Conservation (phyloP, 2,329 filamentous ascomycete genomes). For the Emmonsiellopsis sp. region DNA sequence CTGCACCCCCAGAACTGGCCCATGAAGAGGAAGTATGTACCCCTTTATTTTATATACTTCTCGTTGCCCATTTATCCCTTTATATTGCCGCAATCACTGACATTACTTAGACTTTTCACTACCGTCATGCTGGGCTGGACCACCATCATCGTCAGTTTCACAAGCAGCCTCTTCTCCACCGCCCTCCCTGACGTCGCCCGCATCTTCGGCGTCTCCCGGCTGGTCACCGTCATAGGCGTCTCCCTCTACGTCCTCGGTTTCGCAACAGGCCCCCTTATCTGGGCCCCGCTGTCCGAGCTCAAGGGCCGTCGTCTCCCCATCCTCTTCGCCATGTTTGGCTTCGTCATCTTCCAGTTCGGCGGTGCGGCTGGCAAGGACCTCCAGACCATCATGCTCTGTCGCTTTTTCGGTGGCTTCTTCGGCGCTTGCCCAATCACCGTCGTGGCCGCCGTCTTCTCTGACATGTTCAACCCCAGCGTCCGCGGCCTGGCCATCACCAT, state of each 20-base stretch:
- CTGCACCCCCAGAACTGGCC: slow-evolving; percentile 85
- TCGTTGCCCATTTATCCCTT: neutral
- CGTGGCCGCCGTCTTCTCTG: slow-evolving; percentile 48
- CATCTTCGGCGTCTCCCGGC: slow-evolving; percentile 48
- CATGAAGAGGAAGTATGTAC: slow-evolving; percentile 60
- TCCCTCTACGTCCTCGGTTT: slow-evolving; percentile 39
- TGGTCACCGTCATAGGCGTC: slow-evolving; percentile 32
- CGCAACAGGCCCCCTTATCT: slow-evolving; percentile 40
- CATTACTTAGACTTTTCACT: slow-evolving; percentile 4
- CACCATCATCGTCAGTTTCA: slow-evolving; percentile 47
- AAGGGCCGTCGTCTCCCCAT: slow-evolving; percentile 42
- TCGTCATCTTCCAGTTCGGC: slow-evolving; percentile 42
- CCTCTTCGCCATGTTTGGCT: slow-evolving; percentile 42
- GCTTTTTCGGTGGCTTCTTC: slow-evolving; percentile 47
- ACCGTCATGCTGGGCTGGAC: slow-evolving; percentile 35
- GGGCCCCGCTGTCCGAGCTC: slow-evolving; percentile 47
- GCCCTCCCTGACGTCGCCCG: slow-evolving; percentile 50
- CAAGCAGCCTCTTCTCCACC: slow-evolving; percentile 60
- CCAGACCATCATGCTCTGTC: slow-evolving; percentile 44
- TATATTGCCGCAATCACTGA: neutral
- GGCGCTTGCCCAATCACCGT: slow-evolving; percentile 45
- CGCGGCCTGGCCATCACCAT: slow-evolving; percentile 40
- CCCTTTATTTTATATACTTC: neutral
- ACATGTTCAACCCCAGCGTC: slow-evolving; percentile 45
- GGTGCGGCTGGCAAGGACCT: slow-evolving; percentile 43